Percentiles rank a stretch among this genome's conserved stretches.
These are phyloP conservation scores for Pseudozyma flocculosa DNA, from an alignment of 1,284 basidiomycete species.

Conservation along the genomic window DNA sequence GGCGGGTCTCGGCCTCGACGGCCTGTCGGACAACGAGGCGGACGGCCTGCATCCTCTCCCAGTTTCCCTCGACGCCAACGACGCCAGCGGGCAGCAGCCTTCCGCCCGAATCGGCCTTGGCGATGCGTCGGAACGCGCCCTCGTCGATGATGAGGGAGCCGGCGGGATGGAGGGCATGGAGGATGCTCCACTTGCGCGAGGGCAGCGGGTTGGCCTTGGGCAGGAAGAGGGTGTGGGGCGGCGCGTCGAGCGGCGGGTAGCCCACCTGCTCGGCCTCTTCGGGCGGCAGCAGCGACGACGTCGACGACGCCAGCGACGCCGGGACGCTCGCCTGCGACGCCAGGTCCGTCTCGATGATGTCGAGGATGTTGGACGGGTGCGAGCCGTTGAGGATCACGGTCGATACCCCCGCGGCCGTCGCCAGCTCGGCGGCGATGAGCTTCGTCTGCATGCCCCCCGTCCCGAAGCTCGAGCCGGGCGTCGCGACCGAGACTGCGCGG, in stretches of 20 bases:
- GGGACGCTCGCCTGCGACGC: conserved; percentile 1
- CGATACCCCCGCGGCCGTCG: conserved; percentile 91
- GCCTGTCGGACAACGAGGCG: conserved; percentile 69
- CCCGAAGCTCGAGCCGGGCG: conserved; percentile 86
- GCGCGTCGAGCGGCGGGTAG: conserved; percentile 55
- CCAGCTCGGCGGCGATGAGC: conserved; percentile 94
- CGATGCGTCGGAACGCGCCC: conserved; percentile 83
- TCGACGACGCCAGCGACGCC: conserved; percentile 34
- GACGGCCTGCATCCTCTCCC: conserved; percentile 92
- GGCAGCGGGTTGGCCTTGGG: conserved; percentile 74
- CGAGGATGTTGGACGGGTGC: conserved; percentile 74
- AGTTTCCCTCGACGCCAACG: conserved; percentile 78
- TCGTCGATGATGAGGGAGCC: conserved; percentile 84
- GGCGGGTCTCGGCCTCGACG: no score
- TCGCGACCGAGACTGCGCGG: conserved; percentile 83
- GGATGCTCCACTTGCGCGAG: conserved; percentile 92
- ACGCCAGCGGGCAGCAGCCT: conserved; percentile 88
- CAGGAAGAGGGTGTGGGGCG: conserved; percentile 84
- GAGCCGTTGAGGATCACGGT: conserved; percentile 71
- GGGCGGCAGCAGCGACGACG: conserved; percentile 14
- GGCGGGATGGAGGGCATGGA: conserved; percentile 83
- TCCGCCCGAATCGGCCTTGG: conserved; percentile 81
- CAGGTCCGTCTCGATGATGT: conserved; percentile 66
- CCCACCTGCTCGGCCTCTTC: conserved; percentile 34
- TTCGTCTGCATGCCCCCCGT: conserved; percentile 99